Conservation (phyloP, 257 asterid species). For the Solanum stenotomum region DNA sequence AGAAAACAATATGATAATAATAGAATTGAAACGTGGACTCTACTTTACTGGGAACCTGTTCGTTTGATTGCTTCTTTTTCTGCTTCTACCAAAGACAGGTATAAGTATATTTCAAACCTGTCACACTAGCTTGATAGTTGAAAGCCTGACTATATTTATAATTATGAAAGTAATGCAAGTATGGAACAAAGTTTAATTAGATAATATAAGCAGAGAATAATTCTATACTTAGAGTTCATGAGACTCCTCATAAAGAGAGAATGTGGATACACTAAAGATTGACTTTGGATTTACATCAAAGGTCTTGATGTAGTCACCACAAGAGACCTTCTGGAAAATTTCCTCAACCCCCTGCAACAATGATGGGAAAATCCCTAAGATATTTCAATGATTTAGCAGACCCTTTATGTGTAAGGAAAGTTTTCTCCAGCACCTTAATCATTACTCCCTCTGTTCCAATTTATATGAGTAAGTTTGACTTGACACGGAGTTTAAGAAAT, state of each 20-base stretch:
- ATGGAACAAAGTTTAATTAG: neutral
- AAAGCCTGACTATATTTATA: neutral
- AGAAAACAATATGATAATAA: neutral
- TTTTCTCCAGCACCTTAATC: neutral
- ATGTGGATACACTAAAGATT: neutral
- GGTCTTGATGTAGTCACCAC: neutral
- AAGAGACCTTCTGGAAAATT: neutral
- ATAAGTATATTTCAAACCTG: neutral
- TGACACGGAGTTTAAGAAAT: no score
- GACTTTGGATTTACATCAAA: neutral
- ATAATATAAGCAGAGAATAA: neutral
- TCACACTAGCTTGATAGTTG: neutral
- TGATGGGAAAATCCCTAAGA: neutral
- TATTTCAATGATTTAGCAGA: neutral
- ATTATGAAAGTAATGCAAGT: neutral
- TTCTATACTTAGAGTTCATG: neutral
- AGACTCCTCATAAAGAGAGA: neutral
- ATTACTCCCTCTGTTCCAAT: no score
- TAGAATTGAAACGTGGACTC: neutral
- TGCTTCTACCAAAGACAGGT: neutral
- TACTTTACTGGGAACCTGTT: neutral
- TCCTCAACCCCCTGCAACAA: neutral
- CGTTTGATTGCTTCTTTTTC: neutral
- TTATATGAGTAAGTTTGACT: no score
- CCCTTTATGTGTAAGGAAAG: neutral